Base-by-base conservation (phyloP, 2,329 filamentous ascomycete genomes). In the Septoria petroselini region DNA sequence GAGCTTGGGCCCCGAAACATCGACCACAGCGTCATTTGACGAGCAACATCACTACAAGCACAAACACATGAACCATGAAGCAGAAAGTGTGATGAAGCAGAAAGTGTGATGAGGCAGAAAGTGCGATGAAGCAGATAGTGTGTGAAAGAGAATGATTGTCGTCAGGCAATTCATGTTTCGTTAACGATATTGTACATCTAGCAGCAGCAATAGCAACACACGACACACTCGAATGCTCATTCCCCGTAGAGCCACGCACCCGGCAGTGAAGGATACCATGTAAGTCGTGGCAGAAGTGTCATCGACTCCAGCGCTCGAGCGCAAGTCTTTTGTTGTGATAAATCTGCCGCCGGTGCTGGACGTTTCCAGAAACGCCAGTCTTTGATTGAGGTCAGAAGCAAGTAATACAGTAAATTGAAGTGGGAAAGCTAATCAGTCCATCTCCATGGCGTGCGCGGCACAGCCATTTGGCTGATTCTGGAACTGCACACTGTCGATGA, bases 361-460 rank as follows among this genome's bases (percentile, higher is more conserved):
- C 31, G 12, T 45, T 35, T 51, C 45, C 23, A 48, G 30, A 12
- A 48, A 41, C 33, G 44, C 40, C 40, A 21, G 31, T 30, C 31
- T 41, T 48, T 29, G 18, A 33, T 18, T 30, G 33, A 43, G 41
- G 33, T 48, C 34, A 17, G 27, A 38, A 17, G 37, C 33, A 42
- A 21, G 25, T 38, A 15, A 25, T 23, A 38, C 38, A 27, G 37
- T 33, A 29, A 41, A 4, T 39, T n/a, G 19, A n/a, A 33, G 30
- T 9, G 23, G 23, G 17, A 43, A 21, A 14, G 9, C 15, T n/a
- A n/a, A 43, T 31, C 44, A 67, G 41, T 67, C 64, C 30, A 65
- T 49, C 57, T 66, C 63, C 64, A 67, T 67, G 11, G 61, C 53
- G 38, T 66, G 64, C 37, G 64, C 64, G 40, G 61, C 52, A 52